A percentile compares a stretch with the other conserved stretches of the same genome.
Conservation (phyloP, 768 basidiomycete genomes). For the Scleroderma bovista region DNA sequence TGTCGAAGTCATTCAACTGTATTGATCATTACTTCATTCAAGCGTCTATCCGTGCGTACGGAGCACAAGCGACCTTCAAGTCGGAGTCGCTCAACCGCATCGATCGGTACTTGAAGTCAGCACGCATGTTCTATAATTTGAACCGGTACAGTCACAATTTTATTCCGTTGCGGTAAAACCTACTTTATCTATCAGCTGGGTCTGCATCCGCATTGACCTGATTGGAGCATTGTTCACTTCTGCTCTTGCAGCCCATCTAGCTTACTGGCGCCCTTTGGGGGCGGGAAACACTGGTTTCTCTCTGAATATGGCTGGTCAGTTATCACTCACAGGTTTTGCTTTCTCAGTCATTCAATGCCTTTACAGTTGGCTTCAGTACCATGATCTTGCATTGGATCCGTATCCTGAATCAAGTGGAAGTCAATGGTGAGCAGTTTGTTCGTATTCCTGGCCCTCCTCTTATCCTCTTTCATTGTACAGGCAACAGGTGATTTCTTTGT, state of each 20-base stretch:
- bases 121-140: conserved; percentile 41
- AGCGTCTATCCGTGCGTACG: conserved; percentile 50
- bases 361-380: conserved; percentile 46
- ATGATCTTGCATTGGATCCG: conserved; percentile 49
- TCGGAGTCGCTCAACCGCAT: conserved; percentile 40
- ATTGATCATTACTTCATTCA: conserved; percentile 9
- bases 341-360: background rate
- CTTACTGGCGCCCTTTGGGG: conserved; percentile 38
- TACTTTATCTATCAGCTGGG: conserved; percentile 32
- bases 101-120: conserved; percentile 41
- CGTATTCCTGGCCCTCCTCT: background rate
- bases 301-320: conserved; percentile 37
- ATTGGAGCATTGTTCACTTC: conserved; percentile 49
- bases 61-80: conserved; percentile 41
- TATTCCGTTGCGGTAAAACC: background rate
- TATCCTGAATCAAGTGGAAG: conserved; percentile 41
- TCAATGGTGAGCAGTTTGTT: conserved; percentile 28
- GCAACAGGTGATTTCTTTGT: conserved; percentile 8
- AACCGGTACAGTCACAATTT: conserved; percentile 31
- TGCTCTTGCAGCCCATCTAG: conserved; percentile 45
- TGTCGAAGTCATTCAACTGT: background rate
- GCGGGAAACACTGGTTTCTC: conserved; percentile 37
- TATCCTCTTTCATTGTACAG: conserved; percentile 1
- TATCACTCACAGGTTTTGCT: background rate
- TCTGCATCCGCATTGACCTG: conserved; percentile 49